Conservation (phyloP, 2,329 filamentous ascomycete species). For the Helotiales sp. region DNA sequence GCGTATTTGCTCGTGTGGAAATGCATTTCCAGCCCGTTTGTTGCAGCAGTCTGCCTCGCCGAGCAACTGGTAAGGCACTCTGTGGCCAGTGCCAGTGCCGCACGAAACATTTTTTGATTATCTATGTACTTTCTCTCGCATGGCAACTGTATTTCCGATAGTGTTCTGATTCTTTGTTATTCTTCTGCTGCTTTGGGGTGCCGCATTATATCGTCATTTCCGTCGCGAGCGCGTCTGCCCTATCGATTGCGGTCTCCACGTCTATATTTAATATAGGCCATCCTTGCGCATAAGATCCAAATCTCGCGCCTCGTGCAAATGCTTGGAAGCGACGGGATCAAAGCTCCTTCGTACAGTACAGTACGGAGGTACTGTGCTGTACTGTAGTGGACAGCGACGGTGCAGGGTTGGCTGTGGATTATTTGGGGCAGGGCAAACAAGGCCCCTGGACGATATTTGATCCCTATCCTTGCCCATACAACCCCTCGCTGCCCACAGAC, state of each 20-base stretch:
- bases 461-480: constrained; percentile 1
- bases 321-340: constrained; percentile 18
- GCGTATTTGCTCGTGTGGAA: background rate
- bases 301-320: constrained; percentile 11
- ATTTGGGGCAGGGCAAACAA: background rate
- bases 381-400: background rate
- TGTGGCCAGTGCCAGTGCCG: constrained; percentile 10
- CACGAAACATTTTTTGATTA: constrained; percentile 8
- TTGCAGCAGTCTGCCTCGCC: background rate
- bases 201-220: constrained; percentile 17
- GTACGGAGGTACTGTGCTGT: too few relatives aligned
- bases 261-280: constrained; percentile 16
- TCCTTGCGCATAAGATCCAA: constrained; percentile 19
- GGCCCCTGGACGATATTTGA: background rate
- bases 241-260: constrained; percentile 4
- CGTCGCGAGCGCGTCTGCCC: constrained; percentile 7
- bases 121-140: constrained; percentile 8
- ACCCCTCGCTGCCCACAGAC: background rate
- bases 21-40: background rate
- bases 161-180: constrained; percentile 16
- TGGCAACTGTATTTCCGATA: constrained; percentile 9
- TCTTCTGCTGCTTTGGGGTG: constrained; percentile 13
- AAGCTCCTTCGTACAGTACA: too few relatives aligned
- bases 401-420: background rate
- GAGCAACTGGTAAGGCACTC: background rate